Evolutionary conservation across 352 stramenopile genomes (phyloP).

Genomic region (Aphanomyces euteiches): DNA sequence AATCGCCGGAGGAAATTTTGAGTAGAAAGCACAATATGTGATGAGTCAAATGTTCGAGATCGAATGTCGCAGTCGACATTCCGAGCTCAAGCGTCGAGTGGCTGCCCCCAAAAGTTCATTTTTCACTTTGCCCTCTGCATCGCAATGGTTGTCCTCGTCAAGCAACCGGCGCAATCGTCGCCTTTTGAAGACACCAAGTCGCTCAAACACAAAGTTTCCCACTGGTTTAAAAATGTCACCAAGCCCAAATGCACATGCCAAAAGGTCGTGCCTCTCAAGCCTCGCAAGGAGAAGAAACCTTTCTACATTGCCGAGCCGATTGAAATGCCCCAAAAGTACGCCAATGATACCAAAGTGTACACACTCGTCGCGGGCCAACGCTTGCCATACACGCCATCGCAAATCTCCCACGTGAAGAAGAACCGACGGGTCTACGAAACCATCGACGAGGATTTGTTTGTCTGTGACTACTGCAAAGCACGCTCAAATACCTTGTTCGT

Average conservation of each 20-base stretch:
- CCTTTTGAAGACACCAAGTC: too few relatives aligned
- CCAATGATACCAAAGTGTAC: not conserved
- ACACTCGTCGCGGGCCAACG: not conserved
- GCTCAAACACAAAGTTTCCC: not conserved
- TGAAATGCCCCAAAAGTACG: constrained; percentile 1
- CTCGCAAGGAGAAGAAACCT: not conserved
- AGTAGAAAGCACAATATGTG: too few relatives aligned
- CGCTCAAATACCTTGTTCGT: too few relatives aligned
- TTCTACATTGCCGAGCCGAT: not conserved
- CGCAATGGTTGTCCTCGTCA: too few relatives aligned
- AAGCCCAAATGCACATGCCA: not conserved
- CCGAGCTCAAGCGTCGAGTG: too few relatives aligned
- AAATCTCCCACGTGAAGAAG: not conserved
- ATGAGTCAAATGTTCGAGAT: too few relatives aligned
- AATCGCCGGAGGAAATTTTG: too few relatives aligned
- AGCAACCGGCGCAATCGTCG: too few relatives aligned
- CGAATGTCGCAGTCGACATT: too few relatives aligned
- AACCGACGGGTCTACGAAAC: not conserved
- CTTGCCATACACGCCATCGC: not conserved
- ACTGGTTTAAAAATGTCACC: not conserved
- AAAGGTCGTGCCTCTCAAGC: not conserved
- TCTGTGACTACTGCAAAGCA: too few relatives aligned
- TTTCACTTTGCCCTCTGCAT: too few relatives aligned
- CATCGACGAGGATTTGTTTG: not conserved
- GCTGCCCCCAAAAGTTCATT: too few relatives aligned